These are phyloP conservation scores for Hansenula sp. DNA, from an alignment of 1,139 yeast genomes.

Conservation along the genomic window DNA sequence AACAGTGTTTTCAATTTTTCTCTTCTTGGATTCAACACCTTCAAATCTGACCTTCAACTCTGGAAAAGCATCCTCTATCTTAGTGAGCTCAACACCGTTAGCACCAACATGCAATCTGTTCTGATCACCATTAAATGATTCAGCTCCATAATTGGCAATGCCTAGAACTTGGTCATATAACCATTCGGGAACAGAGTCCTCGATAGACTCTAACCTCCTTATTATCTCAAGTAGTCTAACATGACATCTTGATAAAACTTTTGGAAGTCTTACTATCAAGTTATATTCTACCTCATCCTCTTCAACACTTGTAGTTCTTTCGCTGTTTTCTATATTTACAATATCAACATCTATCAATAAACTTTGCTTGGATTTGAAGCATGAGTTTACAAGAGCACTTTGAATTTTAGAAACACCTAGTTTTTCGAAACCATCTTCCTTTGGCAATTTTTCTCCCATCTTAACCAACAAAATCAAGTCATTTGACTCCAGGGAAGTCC, in stretches of 20 bases:
- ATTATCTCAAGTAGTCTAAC: not conserved
- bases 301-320: not conserved
- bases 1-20: not conserved
- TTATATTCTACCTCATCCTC: slow-evolving; percentile 5
- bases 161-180: slow-evolving; percentile 32
- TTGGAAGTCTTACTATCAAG: slow-evolving; percentile 12
- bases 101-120: too few relatives aligned
- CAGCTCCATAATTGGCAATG: slow-evolving; percentile 27
- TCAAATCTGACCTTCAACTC: not conserved
- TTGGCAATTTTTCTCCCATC: slow-evolving; percentile 14
- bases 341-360: not conserved
- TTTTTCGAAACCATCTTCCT: slow-evolving; percentile 17
- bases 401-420: slow-evolving; percentile 23
- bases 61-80: not conserved
- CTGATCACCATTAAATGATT: slow-evolving; percentile 6
- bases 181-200: slow-evolving; percentile 30
- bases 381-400: slow-evolving; percentile 1
- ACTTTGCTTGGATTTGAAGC: not conserved
- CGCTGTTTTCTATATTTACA: not conserved
- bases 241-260: not conserved
- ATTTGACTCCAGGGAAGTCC: slow-evolving; percentile 28
- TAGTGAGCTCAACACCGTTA: not conserved
- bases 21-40: not conserved
- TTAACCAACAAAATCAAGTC: slow-evolving; percentile 27
- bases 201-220: not conserved